These are phyloP conservation scores for Pichia eremophila DNA, from an alignment of 805 yeast species.

Conservation along the genomic window DNA sequence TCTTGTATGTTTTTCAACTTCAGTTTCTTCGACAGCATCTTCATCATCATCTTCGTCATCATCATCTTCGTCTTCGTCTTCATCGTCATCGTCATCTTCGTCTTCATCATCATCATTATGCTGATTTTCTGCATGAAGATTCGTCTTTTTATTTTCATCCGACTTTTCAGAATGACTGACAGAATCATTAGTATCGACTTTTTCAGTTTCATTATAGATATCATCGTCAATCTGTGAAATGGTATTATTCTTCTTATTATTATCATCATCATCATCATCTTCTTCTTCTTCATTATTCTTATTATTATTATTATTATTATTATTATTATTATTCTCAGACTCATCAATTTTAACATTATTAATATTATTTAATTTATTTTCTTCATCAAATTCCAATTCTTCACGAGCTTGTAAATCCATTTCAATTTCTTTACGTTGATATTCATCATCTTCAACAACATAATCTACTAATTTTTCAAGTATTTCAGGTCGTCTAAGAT, in stretches of 20 bases:
- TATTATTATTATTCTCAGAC: not conserved
- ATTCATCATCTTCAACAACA: slow-evolving; percentile 43
- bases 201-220: no score
- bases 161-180: no score
- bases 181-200: no score
- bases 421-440: slow-evolving; percentile 21
- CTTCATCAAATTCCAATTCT: not conserved
- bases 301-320: slow-evolving; percentile 1
- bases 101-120: slow-evolving; percentile 5
- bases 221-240: no score
- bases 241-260: not conserved
- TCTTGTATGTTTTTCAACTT: slow-evolving; percentile 27
- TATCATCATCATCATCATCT: not conserved
- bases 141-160: not conserved
- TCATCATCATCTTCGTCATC: slow-evolving; percentile 10
- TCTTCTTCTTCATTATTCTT: slow-evolving; percentile 1
- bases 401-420: slow-evolving; percentile 3
- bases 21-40: slow-evolving; percentile 23
- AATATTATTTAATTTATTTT: not conserved
- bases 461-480: slow-evolving; percentile 59
- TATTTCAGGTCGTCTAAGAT: slow-evolving; percentile 69
- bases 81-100: not conserved
- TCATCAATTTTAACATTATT: not conserved
- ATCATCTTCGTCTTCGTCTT: not conserved
- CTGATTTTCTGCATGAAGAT: not conserved